Base-by-base conservation (phyloP, 352 stramenopile species). In the Phytopythium ostracodes region DNA sequence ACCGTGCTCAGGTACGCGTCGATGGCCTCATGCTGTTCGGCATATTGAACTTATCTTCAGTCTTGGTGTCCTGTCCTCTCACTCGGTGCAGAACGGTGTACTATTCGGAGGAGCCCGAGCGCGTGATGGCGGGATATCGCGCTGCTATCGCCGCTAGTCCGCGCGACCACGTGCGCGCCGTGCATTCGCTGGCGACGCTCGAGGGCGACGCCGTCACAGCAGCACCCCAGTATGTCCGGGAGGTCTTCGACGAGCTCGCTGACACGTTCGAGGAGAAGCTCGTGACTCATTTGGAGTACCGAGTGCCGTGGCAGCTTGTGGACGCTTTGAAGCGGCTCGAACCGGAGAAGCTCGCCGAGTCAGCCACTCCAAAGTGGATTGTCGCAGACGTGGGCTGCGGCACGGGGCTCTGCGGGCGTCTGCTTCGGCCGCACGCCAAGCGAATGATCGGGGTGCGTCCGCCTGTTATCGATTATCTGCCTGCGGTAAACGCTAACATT, bases 211-310 rank as follows among this genome's bases (percentile, higher is more conserved):
- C 76, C 0, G 72, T 76, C 10, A 86, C 76, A 0, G 84, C 81
- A 0, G 76, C 82, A 14, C 79, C 79, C 4, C 73, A 63, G 9
- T 94, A 94, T 59, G 84, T 94, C 35, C 76, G 72, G 17, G 64
- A 89, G 61, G 82, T 94, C 14, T 94, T 94, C 62, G 81, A 94
- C 60, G 79, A 91, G 22, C 71, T 94, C 35, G 79, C 84, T 7
- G 83, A 92, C 15, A 82, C 65, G 15, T 94, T 94, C 66, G 84
- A 94, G 59, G 83, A 92, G 36, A 94, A 92, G 51, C 72, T 94
- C 31, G 81, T 94, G 63, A 80, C 65, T 31, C 84, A 91, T 40
- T 54, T 94, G 35, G 79, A 90, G 66, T 94, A 94, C 58, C 80
- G 79, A 56, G 81, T 92, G 20, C 84, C 84, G 36, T 94, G 84